A percentile compares a stretch with the other conserved stretches of the same genome.
These are phyloP conservation scores for Fusarium gaditjirri DNA, from an alignment of 2,329 filamentous ascomycete genomes.

Conservation along the genomic window DNA sequence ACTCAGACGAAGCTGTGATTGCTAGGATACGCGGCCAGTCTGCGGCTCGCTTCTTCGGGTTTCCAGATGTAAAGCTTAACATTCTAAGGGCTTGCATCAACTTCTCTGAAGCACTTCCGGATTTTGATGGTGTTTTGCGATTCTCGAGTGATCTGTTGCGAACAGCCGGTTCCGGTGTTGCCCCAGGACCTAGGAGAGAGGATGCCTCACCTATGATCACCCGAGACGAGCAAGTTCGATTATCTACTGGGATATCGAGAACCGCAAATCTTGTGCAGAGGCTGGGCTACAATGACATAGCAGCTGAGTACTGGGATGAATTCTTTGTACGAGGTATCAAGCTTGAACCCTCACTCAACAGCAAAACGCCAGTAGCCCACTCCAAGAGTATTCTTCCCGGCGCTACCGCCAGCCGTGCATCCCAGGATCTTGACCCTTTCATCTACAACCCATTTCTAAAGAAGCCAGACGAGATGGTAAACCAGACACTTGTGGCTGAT, in stretches of 20 bases:
- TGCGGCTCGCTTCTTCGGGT: slow-evolving; percentile 75
- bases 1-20: slow-evolving; percentile 64
- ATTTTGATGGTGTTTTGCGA: slow-evolving; percentile 88
- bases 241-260: slow-evolving; percentile 87
- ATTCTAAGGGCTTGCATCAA: slow-evolving; percentile 90
- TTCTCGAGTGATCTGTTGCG: slow-evolving; percentile 87
- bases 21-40: slow-evolving; percentile 70
- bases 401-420: slow-evolving; percentile 60
- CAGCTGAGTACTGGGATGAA: slow-evolving; percentile 96
- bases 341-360: slow-evolving; percentile 70
- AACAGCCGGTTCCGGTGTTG: slow-evolving; percentile 82
- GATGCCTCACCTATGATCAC: slow-evolving; percentile 76
- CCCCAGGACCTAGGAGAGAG: slow-evolving; percentile 75
- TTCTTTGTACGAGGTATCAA: slow-evolving; percentile 85
- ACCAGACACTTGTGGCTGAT: slow-evolving; percentile 80
- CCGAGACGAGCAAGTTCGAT: slow-evolving; percentile 83
- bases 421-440: slow-evolving; percentile 81
- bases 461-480: slow-evolving; percentile 66
- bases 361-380: slow-evolving; percentile 74
- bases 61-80: slow-evolving; percentile 83
- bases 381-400: slow-evolving; percentile 65
- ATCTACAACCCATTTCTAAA: slow-evolving; percentile 95
- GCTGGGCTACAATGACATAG: slow-evolving; percentile 74
- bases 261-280: slow-evolving; percentile 82
- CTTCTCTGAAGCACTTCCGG: slow-evolving; percentile 91